Evolutionary conservation across 179 eudicot genomes (phyloP).

Genomic region (Gypsophila paniculata): DNA sequence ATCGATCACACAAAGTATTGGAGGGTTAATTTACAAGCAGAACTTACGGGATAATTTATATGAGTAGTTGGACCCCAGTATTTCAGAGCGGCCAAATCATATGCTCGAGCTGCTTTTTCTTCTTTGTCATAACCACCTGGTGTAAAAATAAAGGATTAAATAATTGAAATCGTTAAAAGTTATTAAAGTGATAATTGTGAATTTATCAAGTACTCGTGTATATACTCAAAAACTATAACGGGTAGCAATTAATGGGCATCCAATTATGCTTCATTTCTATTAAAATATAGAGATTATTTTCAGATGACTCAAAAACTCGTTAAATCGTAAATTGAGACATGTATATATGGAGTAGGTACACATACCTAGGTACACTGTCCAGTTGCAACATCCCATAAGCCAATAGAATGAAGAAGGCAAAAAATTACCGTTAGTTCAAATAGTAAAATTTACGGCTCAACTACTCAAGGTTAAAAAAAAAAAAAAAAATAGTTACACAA

Average conservation of each 20-base stretch:
- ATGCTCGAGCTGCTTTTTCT: constrained; percentile 72
- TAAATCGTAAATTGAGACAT: no score
- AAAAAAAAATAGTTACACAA: neutral
- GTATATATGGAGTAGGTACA: constrained; percentile 1
- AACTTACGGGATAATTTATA: constrained; percentile 55
- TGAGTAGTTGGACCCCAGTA: constrained; percentile 76
- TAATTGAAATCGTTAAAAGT: neutral
- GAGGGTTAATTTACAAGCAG: neutral
- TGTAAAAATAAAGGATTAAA: neutral
- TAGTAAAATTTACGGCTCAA: neutral
- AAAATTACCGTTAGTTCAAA: constrained; percentile 14
- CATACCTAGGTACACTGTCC: constrained; percentile 66
- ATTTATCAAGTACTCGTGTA: no score
- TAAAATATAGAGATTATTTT: no score
- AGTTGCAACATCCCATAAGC: constrained; percentile 16
- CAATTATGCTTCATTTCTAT: no score
- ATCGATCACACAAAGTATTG: no score
- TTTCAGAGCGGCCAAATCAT: constrained; percentile 71
- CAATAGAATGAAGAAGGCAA: neutral
- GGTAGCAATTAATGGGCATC: no score
- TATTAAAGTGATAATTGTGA: no score
- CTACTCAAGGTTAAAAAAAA: neutral
- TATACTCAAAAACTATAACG: no score
- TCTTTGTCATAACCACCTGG: constrained; percentile 74
- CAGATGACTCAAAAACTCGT: no score